A percentile compares a stretch with the other conserved stretches of the same genome.
Conservation (phyloP, 345 rosid species). For the Gossypium longicalyx region DNA sequence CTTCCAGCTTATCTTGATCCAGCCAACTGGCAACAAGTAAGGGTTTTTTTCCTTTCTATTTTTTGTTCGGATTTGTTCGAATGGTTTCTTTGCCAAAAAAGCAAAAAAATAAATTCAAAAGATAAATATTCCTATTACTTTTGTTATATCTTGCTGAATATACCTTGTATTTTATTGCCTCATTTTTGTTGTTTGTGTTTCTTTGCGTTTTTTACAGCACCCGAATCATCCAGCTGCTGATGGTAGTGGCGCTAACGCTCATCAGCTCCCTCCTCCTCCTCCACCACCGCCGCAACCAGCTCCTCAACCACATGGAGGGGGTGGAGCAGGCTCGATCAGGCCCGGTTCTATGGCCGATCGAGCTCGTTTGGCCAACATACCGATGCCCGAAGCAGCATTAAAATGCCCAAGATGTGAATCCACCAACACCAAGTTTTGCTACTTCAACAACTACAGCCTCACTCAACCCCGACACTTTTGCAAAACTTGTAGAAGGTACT, state of each 20-base stretch:
- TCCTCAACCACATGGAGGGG: slow-evolving; percentile 55
- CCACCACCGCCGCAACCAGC: slow-evolving; percentile 50
- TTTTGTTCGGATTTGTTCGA: not conserved
- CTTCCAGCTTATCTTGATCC: slow-evolving; percentile 97
- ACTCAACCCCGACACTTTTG: slow-evolving; percentile 98
- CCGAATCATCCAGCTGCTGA: slow-evolving; percentile 36
- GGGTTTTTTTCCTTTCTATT: slow-evolving; percentile 20
- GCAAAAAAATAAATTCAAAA: slow-evolving; percentile 26
- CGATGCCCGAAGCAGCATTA: slow-evolving; percentile 68
- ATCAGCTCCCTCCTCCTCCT: slow-evolving; percentile 41
- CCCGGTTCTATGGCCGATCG: slow-evolving; percentile 94
- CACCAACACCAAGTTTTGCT: slow-evolving; percentile 88
- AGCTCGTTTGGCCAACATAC: slow-evolving; percentile 79
- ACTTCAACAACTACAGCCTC: slow-evolving; percentile 96
- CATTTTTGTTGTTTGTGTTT: not conserved
- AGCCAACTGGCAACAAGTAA: slow-evolving; percentile 94
- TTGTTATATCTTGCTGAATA: slow-evolving; percentile 49
- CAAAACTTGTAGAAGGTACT: slow-evolving; percentile 93
- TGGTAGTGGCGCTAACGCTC: slow-evolving; percentile 27
- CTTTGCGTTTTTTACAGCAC: slow-evolving; percentile 35
- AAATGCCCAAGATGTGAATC: slow-evolving; percentile 97
- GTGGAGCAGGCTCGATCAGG: slow-evolving; percentile 55
- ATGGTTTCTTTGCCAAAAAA: slow-evolving; percentile 26
- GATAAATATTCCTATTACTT: slow-evolving; percentile 42
- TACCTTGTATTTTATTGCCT: slow-evolving; percentile 39